phyloP scores from a whole-genome alignment of 2,329 filamentous ascomycete species.

The Phialophora verrucosa region DNA sequence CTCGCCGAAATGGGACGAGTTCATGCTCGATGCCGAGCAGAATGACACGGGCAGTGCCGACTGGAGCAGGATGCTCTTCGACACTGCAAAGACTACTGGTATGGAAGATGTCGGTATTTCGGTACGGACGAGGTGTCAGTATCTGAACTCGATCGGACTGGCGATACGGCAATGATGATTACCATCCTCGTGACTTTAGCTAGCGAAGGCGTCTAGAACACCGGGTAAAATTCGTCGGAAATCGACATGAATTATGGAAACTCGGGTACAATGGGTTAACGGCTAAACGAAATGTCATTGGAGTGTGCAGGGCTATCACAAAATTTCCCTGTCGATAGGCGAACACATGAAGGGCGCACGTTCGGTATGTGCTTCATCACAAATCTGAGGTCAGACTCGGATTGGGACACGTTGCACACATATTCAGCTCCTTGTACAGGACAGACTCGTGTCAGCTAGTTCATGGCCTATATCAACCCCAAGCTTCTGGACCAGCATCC shows the following conservation, averaged over 20 bases:
- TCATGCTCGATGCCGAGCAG: conserved; percentile 7
- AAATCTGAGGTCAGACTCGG: background rate
- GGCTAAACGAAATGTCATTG: background rate
- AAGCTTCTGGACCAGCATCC: background rate
- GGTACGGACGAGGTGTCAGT: conserved; percentile 55
- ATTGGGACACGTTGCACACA: no score
- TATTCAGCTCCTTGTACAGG: background rate
- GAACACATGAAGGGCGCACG: background rate
- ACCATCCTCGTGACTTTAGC: background rate
- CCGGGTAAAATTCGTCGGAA: background rate
- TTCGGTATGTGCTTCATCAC: background rate
- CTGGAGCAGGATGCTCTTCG: conserved; percentile 51
- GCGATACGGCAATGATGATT: conserved; percentile 50
- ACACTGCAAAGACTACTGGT: conserved; percentile 49
- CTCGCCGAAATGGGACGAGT: conserved; percentile 31
- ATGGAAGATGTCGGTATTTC: conserved; percentile 54
- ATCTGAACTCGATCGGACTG: conserved; percentile 57
- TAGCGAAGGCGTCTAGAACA: conserved; percentile 1
- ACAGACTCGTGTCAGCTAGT: background rate
- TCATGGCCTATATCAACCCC: background rate
- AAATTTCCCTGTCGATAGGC: background rate
- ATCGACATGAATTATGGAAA: background rate
- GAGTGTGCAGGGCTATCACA: background rate
- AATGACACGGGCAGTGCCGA: conserved; percentile 36
- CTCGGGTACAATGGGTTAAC: background rate